Evolutionary conservation across 2,329 filamentous ascomycete species (phyloP), one percentile per base, ranked within the genome.

Genomic region (Xylaria sp.): DNA sequence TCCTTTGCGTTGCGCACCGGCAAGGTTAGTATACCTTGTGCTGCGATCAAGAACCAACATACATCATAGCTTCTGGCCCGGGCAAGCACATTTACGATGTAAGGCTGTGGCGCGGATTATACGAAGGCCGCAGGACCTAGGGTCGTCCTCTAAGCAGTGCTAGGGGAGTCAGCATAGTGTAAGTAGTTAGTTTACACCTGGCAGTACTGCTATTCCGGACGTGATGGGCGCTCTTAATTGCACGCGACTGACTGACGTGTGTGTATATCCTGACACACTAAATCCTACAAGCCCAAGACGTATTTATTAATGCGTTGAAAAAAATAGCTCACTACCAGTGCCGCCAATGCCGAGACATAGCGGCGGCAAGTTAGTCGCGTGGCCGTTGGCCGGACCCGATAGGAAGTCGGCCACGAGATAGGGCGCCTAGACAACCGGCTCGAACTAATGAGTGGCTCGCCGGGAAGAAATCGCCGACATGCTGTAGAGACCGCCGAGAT

Each of bases 381-480:
- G 15, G 62, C 58, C 59, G 64, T 64, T 67, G 63, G 59, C 55
- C 63, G 68, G 50, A 50, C 39, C 63, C 63, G 58, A 62, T 57
- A 39, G 44, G 44, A 12, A 54, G 41, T 62, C 50, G 56, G 58
- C 39, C 25, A 32, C 13, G 52, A 44, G 57, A 60, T 60, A 61
- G 37, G 37, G 37, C 56, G 56, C 13, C 39, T 37, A 60, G 48
- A 54, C 32, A 48, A 65, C 51, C 56, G 62, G 63, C 66, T 69
- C 39, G 44, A 48, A 63, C 58, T 9, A 41, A 56, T 13, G 48
- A 69, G 66, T 59, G 48, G 58, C 58, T 58, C 28, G 41, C 48
- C 58, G 61, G 56, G 34, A n/a, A 58, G 48, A 66, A 58, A 59
- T 63, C 48, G 44, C 67, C 50, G 62, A 69, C 46, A 20, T 44